Evolutionary conservation across 139 green algal species (phyloP), one percentile per base, ranked within the genome.

Genomic region (Nannochloris sp.): DNA sequence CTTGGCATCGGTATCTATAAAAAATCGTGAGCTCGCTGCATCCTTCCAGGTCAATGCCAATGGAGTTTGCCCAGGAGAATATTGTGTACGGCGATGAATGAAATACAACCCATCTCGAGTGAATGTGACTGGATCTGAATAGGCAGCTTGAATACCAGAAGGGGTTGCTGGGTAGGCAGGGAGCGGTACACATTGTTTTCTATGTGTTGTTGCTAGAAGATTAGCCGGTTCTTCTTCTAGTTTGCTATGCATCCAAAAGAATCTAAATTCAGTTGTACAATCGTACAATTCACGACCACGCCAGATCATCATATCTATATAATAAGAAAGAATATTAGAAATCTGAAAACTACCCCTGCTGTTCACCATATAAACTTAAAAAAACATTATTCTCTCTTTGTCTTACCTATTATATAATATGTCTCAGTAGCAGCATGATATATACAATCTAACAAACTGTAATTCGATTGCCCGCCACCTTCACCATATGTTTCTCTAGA

Each of bases 41-140:
- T 97, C 91, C 71, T 97, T 97, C 92, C 92, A 97, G 48, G 90
- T 53, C 38, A 97, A 72, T 4, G 79, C 80, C 46, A 97, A 80
- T 3, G 90, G 90, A 1, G 68, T 87, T 9, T 58, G 25, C 1
- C 80, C 87, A 0, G 77, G 61, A 4, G 12, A 48, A 77, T 97
- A 97, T 35, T 89, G 83, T 4, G 78, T 79, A 54, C 93, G 81
- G 30, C 72, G 81, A 65, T 95, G 86, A 12, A 88, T 73, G 13
- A 97, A 65, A 32, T 85, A 73, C 12, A 96, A 36, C 12, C 92
- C 92, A 69, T 97, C 92, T 2, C 76, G 72, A 19, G 65, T 7
- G 37, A 88, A 95, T 6, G 70, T 56, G 7, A 79, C 65, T 10
- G 30, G 31, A 30, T 8, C 19, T 23, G 19, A 24, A 8, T 47